phyloP scores from a whole-genome alignment of 129 eudicot genomes.

The Flaveria trinervia region DNA sequence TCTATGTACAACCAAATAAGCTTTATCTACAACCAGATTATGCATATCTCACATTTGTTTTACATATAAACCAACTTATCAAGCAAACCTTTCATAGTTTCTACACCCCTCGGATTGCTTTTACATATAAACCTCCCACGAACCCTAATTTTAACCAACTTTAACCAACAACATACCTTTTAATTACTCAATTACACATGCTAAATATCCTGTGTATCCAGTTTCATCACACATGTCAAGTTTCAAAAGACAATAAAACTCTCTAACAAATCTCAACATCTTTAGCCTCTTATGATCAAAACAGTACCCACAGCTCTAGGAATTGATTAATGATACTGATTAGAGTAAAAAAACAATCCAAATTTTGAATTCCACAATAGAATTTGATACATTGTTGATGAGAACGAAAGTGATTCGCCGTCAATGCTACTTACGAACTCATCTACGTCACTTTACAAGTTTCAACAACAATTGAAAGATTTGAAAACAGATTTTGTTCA shows the following conservation, averaged over 20 bases:
- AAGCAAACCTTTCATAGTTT: too few species aligned
- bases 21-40: too few species aligned
- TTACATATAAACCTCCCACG: too few species aligned
- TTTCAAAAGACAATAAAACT: too few species aligned
- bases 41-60: too few species aligned
- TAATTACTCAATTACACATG: conserved; percentile 2
- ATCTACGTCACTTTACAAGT: not conserved
- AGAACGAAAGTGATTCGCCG: not conserved
- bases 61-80: too few species aligned
- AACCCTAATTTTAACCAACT: too few species aligned
- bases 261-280: not conserved
- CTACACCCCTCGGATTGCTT: too few species aligned
- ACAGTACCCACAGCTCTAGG: not conserved
- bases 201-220: not conserved
- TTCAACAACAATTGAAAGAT: not conserved
- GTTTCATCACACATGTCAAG: too few species aligned
- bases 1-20: too few species aligned
- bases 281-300: not conserved
- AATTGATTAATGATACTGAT: not conserved
- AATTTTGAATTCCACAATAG: not conserved
- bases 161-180: not conserved
- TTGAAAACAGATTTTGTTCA: not conserved
- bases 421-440: not conserved
- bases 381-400: not conserved
- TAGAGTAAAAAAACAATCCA: not conserved